Evolutionary conservation across 2,329 filamentous ascomycete species (phyloP).

Genomic region (Ophiostoma fasciatum): DNA sequence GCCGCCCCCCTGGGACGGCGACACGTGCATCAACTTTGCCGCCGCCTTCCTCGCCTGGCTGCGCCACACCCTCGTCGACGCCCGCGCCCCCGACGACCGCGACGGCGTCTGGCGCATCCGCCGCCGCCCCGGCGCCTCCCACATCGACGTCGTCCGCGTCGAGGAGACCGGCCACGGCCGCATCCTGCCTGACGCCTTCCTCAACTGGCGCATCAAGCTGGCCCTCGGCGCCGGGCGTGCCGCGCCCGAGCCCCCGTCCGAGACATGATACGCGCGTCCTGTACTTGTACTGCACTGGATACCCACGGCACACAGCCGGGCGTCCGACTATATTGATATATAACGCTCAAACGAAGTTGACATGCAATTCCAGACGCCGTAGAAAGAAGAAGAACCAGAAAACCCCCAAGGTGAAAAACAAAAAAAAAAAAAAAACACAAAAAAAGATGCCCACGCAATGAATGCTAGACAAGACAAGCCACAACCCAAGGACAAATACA

Average conservation of each 20-base stretch:
- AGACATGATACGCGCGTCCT: no score
- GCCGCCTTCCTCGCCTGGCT: constrained; percentile 61
- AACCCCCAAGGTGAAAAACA: neutral
- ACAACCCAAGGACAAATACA: no score
- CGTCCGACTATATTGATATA: constrained; percentile 2
- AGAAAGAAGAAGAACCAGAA: neutral
- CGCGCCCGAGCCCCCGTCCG: no score
- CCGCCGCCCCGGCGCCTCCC: constrained; percentile 43
- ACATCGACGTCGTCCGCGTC: constrained; percentile 60
- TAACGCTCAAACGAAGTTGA: constrained; percentile 1
- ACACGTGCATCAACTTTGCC: constrained; percentile 86
- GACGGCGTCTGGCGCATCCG: constrained; percentile 69
- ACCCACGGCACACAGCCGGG: no score
- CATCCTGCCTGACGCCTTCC: constrained; percentile 64
- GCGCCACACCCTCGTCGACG: constrained; percentile 43
- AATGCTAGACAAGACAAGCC: constrained; percentile 1
- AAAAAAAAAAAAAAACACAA: neutral
- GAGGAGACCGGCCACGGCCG: constrained; percentile 61
- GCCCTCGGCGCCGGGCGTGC: constrained; percentile 17
- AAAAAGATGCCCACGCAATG: neutral
- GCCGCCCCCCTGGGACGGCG: constrained; percentile 58
- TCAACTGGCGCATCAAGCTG: constrained; percentile 54
- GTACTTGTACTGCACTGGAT: no score
- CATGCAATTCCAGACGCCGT: no score
- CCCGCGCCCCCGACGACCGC: neutral